phyloP scores from a whole-genome alignment of 2,329 filamentous ascomycete species.

The Fusarium newnesense region DNA sequence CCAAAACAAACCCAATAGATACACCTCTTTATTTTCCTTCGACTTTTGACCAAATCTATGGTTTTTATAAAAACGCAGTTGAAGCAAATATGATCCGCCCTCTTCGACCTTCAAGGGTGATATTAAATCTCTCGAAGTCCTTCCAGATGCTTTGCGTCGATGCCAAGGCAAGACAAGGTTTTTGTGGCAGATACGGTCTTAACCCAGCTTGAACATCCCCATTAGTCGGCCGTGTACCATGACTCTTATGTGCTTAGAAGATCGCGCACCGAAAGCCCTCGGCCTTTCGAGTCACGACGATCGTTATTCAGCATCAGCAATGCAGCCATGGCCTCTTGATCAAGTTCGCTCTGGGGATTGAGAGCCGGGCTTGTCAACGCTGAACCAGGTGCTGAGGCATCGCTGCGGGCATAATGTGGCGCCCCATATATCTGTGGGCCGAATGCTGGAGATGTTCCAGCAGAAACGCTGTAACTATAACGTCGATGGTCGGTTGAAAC shows the following conservation, averaged over 20 bases:
- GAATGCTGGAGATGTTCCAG: slow-evolving; percentile 66
- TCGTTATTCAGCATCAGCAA: slow-evolving; percentile 89
- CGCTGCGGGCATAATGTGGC: slow-evolving; percentile 52
- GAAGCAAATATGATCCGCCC: background rate
- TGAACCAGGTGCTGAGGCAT: slow-evolving; percentile 58
- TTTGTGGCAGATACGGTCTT: background rate
- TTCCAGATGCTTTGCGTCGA: slow-evolving; percentile 8
- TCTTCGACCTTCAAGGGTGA: slow-evolving; percentile 5
- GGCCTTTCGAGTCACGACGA: slow-evolving; percentile 63
- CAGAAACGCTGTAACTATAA: slow-evolving; percentile 61
- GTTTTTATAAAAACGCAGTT: background rate
- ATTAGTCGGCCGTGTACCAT: background rate
- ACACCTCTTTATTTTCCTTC: background rate
- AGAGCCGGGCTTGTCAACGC: slow-evolving; percentile 69
- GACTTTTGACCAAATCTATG: background rate
- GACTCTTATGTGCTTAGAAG: slow-evolving; percentile 60
- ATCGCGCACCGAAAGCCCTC: slow-evolving; percentile 66
- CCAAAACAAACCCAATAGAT: background rate
- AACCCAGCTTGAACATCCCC: background rate
- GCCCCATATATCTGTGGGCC: slow-evolving; percentile 57
- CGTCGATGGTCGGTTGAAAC: slow-evolving; percentile 62
- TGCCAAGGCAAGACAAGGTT: background rate
- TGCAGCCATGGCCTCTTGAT: slow-evolving; percentile 86
- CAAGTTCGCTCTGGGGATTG: slow-evolving; percentile 65
- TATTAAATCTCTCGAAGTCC: background rate